These are phyloP conservation scores for Aspergillus flavus DNA, from an alignment of 2,329 filamentous ascomycete genomes.

Conservation along the genomic window DNA sequence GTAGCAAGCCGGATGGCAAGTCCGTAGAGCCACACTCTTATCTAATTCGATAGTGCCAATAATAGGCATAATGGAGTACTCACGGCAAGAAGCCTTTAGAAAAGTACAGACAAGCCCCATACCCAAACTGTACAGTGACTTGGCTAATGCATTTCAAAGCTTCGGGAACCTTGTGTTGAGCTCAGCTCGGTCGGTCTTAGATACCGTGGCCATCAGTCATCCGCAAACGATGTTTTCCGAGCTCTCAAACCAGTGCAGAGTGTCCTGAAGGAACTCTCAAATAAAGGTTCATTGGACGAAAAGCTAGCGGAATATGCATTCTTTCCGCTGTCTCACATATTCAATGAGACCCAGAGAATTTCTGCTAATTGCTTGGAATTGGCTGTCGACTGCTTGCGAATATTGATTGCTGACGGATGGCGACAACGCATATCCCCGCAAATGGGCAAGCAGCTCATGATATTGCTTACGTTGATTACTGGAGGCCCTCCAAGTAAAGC, in stretches of 20 bases:
- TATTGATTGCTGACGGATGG: slow-evolving; percentile 81
- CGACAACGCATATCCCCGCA: slow-evolving; percentile 68
- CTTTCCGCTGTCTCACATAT: slow-evolving; percentile 85
- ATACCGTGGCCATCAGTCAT: slow-evolving; percentile 50
- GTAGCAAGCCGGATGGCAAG: background rate
- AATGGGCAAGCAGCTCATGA: slow-evolving; percentile 80
- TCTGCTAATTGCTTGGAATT: slow-evolving; percentile 72
- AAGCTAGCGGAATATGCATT: slow-evolving; percentile 93
- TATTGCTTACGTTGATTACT: slow-evolving; percentile 79
- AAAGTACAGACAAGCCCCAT: slow-evolving; percentile 31
- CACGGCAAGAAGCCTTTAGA: slow-evolving; percentile 45
- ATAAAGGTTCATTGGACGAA: slow-evolving; percentile 62
- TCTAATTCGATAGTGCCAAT: background rate
- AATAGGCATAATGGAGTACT: slow-evolving; percentile 35
- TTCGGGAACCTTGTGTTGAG: slow-evolving; percentile 62
- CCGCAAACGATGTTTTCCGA: slow-evolving; percentile 50
- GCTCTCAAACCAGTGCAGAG: slow-evolving; percentile 50
- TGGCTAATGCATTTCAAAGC: slow-evolving; percentile 39
- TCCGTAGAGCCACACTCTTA: background rate
- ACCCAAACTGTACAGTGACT: background rate
- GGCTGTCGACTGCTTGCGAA: slow-evolving; percentile 71
- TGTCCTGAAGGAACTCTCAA: slow-evolving; percentile 43
- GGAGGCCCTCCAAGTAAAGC: slow-evolving; percentile 67
- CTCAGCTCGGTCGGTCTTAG: slow-evolving; percentile 58
- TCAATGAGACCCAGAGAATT: slow-evolving; percentile 73